phyloP scores from a whole-genome alignment of 2,329 filamentous ascomycete species.

The Beauveria scarabaeidicola region DNA sequence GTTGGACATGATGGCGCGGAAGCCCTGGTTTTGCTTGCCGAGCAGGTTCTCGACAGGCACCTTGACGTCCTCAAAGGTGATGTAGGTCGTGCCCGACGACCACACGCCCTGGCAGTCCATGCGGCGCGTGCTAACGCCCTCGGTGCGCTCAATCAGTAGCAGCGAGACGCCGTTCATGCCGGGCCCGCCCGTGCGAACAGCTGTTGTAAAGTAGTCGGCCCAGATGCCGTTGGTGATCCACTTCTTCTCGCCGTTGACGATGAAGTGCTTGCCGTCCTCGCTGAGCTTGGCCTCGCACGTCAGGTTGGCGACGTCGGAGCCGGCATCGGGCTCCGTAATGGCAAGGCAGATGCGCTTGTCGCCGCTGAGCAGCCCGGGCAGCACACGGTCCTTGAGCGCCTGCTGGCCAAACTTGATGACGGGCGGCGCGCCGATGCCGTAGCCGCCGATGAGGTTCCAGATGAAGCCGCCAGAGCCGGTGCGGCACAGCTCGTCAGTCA shows the following conservation, averaged over 20 bases:
- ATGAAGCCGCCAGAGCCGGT: constrained; percentile 85
- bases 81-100: constrained; percentile 90
- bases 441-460: constrained; percentile 96
- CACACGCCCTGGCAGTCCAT: constrained; percentile 99
- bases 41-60: constrained; percentile 98
- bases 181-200: constrained; percentile 76
- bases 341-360: constrained; percentile 97
- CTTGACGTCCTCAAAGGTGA: constrained; percentile 98
- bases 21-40: constrained; percentile 96
- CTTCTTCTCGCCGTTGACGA: constrained; percentile 99
- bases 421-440: constrained; percentile 87
- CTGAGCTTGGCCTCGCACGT: constrained; percentile 92
- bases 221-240: constrained; percentile 99
- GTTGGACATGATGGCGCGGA: constrained; percentile 99
- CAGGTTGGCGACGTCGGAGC: constrained; percentile 89
- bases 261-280: constrained; percentile 96
- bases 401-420: constrained; percentile 87
- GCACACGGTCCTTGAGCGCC: constrained; percentile 73
- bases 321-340: constrained; percentile 94
- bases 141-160: constrained; percentile 82
- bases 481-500: constrained; percentile 91
- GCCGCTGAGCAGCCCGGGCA: constrained; percentile 79
- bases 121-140: constrained; percentile 81
- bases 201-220: constrained; percentile 95
- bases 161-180: constrained; percentile 93